Percentiles rank a stretch among this genome's conserved stretches.
Conservation (phyloP, 768 basidiomycete genomes). For the Chalciporus pseudorubinellus region DNA sequence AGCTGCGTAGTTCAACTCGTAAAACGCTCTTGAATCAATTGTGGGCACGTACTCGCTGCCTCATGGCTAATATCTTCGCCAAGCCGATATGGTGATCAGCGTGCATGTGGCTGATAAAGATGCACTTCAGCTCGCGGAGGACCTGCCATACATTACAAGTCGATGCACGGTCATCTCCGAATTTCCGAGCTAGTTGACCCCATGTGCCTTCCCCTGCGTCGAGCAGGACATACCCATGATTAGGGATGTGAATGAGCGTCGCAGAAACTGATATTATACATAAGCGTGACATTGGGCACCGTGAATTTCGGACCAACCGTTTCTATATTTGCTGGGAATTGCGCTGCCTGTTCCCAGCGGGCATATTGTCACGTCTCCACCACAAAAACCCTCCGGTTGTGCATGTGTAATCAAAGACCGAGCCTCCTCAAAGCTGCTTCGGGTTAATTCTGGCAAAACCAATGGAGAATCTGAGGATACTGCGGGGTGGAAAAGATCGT, state of each 20-base stretch:
- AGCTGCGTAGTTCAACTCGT: conserved; percentile 43
- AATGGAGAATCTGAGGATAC: conserved; percentile 14
- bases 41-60: conserved; percentile 52
- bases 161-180: conserved; percentile 47
- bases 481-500: conserved; percentile 33
- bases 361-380: conserved; percentile 65
- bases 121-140: conserved; percentile 67
- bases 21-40: not conserved
- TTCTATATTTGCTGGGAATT: conserved; percentile 80
- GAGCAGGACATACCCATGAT: conserved; percentile 70
- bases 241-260: conserved; percentile 74
- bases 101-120: conserved; percentile 89
- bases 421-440: conserved; percentile 40
- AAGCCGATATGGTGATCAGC: conserved; percentile 91
- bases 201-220: conserved; percentile 92
- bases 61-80: conserved; percentile 66
- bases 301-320: conserved; percentile 50
- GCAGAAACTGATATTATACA: conserved; percentile 57
- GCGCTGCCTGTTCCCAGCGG: conserved; percentile 90
- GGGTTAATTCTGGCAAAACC: conserved; percentile 29
- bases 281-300: not conserved
- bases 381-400: conserved; percentile 30
- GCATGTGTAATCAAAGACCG: conserved; percentile 8
- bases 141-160: conserved; percentile 50
- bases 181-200: conserved; percentile 81